Evolutionary conservation across 805 yeast genomes (phyloP), one percentile per base, ranked within the genome.

Genomic region (Saccharomycopsis javanensis): DNA sequence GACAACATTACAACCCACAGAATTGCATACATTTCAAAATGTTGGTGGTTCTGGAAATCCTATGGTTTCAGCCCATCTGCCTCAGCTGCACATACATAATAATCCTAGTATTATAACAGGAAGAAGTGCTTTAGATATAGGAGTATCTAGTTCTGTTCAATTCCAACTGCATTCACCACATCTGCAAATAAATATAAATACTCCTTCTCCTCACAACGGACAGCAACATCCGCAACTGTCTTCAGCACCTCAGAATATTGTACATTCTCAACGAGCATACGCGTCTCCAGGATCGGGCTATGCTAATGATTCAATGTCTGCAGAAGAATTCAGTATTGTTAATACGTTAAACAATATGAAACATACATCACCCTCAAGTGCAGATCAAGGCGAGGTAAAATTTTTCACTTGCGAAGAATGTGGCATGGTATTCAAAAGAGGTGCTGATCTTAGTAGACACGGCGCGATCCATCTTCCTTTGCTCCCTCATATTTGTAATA

Each of bases 401-500:
- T 78, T 79, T 50, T 83, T 75, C 63, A 73, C 78, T 5, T 86
- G 95, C 67, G 64, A 68, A 4, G 77, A 79, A 61, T 86, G 95
- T 68, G 68, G 76, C 1, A 71, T 84, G 71, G 76, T 81, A 35
- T 86, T 86, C 67, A 75, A 85, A 55, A 72, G 94, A 38, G 78
- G 86, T 0, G 77, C 84, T 2, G 92, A 85, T 68, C 73, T 85
- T 63, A 82, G 83, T 66, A 75, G 92, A 57, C 61, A 59, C 31
- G 87, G 83, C 64, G 82, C 86, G 65, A 88, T 85, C 48, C 95
- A 86, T 69, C 69, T 84, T 51, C 75, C 82, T 25, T 80, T 84
- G 1, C 79, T 88, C 7, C 91, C 92, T 0, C 84, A 87, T 65
- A 80, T 85, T 51, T 86, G 95, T 69, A 80, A 83, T 5, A 70